Conservation (phyloP, 2,329 filamentous ascomycete species). For the Camillea tinctor region DNA sequence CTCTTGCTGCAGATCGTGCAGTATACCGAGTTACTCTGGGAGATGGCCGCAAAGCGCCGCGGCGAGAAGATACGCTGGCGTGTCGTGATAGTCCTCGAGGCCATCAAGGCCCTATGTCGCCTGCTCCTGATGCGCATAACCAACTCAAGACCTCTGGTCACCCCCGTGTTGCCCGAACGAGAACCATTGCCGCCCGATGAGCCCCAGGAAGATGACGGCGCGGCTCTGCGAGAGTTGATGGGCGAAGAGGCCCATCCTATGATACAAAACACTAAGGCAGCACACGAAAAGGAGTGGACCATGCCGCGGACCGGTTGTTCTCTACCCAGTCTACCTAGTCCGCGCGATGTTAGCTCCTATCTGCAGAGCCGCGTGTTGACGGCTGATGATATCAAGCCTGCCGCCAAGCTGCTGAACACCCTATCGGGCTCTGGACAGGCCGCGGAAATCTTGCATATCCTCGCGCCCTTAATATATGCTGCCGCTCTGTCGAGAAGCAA, state of each 20-base stretch:
- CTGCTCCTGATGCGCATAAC: conserved; percentile 80
- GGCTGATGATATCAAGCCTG: conserved; percentile 94
- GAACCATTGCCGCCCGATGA: conserved; percentile 67
- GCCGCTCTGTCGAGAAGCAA: conserved; percentile 72
- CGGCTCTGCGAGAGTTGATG: conserved; percentile 31
- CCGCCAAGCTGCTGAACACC: conserved; percentile 79
- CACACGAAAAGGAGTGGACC: conserved; percentile 65
- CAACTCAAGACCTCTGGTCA: conserved; percentile 77
- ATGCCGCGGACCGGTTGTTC: conserved; percentile 94
- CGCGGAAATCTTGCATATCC: conserved; percentile 88
- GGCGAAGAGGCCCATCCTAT: conserved; percentile 37
- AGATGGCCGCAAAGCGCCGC: conserved; percentile 89
- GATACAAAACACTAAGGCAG: conserved; percentile 49
- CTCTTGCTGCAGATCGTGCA: conserved; percentile 84
- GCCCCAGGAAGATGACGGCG: conserved; percentile 49
- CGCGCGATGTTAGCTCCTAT: conserved; percentile 81
- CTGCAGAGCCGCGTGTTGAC: conserved; percentile 87
- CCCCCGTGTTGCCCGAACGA: conserved; percentile 80
- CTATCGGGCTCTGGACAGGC: conserved; percentile 71
- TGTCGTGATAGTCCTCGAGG: conserved; percentile 80
- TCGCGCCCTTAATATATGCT: conserved; percentile 85
- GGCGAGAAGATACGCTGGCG: conserved; percentile 83
- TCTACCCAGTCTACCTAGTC: conserved; percentile 77
- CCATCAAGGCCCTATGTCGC: conserved; percentile 80
- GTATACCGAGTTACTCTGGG: conserved; percentile 94